Percentiles rank a stretch among this genome's conserved stretches.
Conservation (phyloP, 495 filamentous ascomycete genomes). For the Aspergillus leporis region DNA sequence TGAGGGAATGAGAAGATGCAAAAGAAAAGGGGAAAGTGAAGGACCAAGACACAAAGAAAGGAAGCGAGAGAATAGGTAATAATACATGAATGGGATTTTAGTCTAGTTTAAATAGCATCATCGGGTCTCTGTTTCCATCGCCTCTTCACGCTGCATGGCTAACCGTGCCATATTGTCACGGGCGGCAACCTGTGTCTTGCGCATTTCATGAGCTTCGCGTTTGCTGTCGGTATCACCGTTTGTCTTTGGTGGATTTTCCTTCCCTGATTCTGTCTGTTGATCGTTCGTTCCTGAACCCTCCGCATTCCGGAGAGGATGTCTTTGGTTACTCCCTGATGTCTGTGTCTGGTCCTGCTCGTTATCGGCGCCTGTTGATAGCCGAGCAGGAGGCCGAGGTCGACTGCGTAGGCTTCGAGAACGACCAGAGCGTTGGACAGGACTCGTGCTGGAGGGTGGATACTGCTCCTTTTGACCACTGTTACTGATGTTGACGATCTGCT, state of each 20-base stretch:
- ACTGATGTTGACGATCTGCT: constrained; percentile 21
- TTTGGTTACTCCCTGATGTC: constrained; percentile 2
- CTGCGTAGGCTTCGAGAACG: constrained; percentile 21
- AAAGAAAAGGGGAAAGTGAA: background rate
- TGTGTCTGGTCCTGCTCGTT: constrained; percentile 1
- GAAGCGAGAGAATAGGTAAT: background rate
- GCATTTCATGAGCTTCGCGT: constrained; percentile 28
- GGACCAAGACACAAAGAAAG: constrained; percentile 1
- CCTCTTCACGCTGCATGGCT: constrained; percentile 48
- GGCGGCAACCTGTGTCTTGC: constrained; percentile 38
- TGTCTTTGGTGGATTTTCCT: constrained; percentile 16
- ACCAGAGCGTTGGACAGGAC: constrained; percentile 15
- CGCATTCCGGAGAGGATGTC: background rate
- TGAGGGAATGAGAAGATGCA: background rate
- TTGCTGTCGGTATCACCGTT: constrained; percentile 11
- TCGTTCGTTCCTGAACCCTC: background rate
- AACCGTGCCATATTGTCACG: constrained; percentile 39
- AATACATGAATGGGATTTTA: constrained; percentile 21
- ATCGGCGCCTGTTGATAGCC: constrained; percentile 9
- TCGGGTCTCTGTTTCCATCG: constrained; percentile 39
- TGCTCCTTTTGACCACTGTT: constrained; percentile 10
- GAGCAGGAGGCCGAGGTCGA: constrained; percentile 15
- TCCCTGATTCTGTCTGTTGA: constrained; percentile 10
- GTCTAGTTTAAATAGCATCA: constrained; percentile 19
- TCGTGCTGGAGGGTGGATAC: constrained; percentile 6